Evolutionary conservation across 768 basidiomycete genomes (phyloP).

Genomic region (Suillus placidus): DNA sequence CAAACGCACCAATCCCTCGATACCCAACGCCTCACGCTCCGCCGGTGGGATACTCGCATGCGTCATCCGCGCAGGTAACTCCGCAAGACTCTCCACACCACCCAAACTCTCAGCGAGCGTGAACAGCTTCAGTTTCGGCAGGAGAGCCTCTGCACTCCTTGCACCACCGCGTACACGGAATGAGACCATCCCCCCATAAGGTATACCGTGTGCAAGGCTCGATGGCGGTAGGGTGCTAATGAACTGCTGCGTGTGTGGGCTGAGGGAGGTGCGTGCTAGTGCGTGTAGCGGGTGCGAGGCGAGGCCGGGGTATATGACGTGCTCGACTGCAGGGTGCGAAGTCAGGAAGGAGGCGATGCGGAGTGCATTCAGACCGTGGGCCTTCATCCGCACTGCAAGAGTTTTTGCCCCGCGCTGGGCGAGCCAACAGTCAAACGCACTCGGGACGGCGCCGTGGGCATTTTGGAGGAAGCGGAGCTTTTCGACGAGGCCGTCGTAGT

Average conservation of each 20-base stretch:
- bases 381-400: slow-evolving; percentile 82
- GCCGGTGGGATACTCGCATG: slow-evolving; percentile 75
- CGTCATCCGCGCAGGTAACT: slow-evolving; percentile 88
- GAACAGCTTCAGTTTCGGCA: slow-evolving; percentile 67
- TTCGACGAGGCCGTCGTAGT: slow-evolving; percentile 48
- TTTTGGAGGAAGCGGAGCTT: slow-evolving; percentile 88
- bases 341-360: slow-evolving; percentile 67
- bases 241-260: slow-evolving; percentile 71
- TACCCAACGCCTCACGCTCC: slow-evolving; percentile 71
- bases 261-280: slow-evolving; percentile 62
- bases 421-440: slow-evolving; percentile 87
- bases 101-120: slow-evolving; percentile 88
- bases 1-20: slow-evolving; percentile 77
- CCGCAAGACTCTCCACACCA: slow-evolving; percentile 89
- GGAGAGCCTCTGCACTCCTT: slow-evolving; percentile 63
- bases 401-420: slow-evolving; percentile 92
- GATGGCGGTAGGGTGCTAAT: slow-evolving; percentile 45
- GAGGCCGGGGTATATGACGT: slow-evolving; percentile 88
- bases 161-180: slow-evolving; percentile 60
- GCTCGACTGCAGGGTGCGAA: slow-evolving; percentile 60
- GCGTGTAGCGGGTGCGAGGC: slow-evolving; percentile 64
- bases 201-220: slow-evolving; percentile 34
- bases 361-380: slow-evolving; percentile 85
- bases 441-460: slow-evolving; percentile 82
- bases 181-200: slow-evolving; percentile 89